Evolutionary conservation across 2,329 filamentous ascomycete species (phyloP), one percentile per base, ranked within the genome.

Genomic region (Neophaeococcomyces aloes): DNA sequence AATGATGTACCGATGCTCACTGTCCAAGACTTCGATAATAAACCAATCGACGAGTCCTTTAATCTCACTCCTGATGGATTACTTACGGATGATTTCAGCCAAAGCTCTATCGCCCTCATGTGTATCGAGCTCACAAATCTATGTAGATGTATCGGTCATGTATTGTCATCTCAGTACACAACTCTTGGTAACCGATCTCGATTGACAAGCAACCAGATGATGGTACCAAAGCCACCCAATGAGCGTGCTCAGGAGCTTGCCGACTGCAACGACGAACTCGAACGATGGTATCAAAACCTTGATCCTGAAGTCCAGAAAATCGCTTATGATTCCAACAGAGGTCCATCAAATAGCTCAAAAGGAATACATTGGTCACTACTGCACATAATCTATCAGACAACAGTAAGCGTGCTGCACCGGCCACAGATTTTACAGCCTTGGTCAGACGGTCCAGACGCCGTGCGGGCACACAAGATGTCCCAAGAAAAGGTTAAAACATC

Each of bases 321-420:
- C 10, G 23, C 23, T 6, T 10, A 27, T 27, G 5, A 27, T 5
- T 27, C 23, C 5, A 10, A 27, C 23, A 27, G 23, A 27, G 61
- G 69, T 34, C 62, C 66, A 45, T 65, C 68, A 11, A 55, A 79
- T 34, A 27, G 10, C 23, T 27, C 5, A 5, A 5, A 27, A 27
- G 70, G 75, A 48, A 65, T 94, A 2, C 86, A 94, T 59, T 77
- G 85, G 38, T 84, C 83, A n/a, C 70, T 95, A 15, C 68, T 95
- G 25, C 86, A 94, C 62, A 91, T 95, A 83, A 80, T 94, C 2
- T 94, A 91, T 63, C 85, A 86, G 62, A 91, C 88, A 2, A 93
- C 88, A 1, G 74, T 93, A 11, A 94, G 86, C 41, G 88, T 87
- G 2, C 72, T 95, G n/a, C 87, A 95, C 61, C 79, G 88, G 19